Evolutionary conservation across 164 flowering plant genomes (phyloP).

Genomic region (Dillenia suffruticosa): DNA sequence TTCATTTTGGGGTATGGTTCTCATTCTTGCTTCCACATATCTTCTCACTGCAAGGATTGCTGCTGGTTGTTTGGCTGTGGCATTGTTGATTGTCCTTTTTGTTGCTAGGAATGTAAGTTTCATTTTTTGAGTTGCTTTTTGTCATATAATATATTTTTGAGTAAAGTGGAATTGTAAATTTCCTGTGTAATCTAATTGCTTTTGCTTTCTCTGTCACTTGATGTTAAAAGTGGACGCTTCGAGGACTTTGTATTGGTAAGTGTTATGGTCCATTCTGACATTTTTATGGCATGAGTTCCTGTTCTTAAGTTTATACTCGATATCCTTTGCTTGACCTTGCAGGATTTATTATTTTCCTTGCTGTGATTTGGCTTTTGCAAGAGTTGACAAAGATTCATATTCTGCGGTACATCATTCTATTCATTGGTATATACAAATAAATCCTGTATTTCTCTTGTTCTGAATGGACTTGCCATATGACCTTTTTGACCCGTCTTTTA

Average conservation of each 20-base stretch:
- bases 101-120: constrained; percentile 84
- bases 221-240: constrained; percentile 79
- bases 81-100: constrained; percentile 82
- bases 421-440: constrained; percentile 59
- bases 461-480: too few relatives aligned
- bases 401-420: constrained; percentile 84
- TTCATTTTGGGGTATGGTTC: constrained; percentile 96
- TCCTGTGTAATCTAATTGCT: too few relatives aligned
- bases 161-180: too few relatives aligned
- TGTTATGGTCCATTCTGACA: neutral
- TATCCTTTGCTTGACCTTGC: constrained; percentile 11
- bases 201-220: neutral
- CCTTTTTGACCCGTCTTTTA: neutral
- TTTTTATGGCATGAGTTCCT: too few relatives aligned
- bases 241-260: constrained; percentile 94
- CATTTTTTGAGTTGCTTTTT: neutral
- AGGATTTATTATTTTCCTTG: constrained; percentile 91
- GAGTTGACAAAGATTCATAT: constrained; percentile 60
- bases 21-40: constrained; percentile 89
- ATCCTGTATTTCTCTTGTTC: too few relatives aligned
- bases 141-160: too few relatives aligned
- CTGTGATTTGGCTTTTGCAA: constrained; percentile 77
- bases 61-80: constrained; percentile 75
- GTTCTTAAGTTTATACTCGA: too few relatives aligned
- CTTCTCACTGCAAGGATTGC: constrained; percentile 84